phyloP scores from a whole-genome alignment of 2,329 filamentous ascomycete species.

The Fusarium citri region DNA sequence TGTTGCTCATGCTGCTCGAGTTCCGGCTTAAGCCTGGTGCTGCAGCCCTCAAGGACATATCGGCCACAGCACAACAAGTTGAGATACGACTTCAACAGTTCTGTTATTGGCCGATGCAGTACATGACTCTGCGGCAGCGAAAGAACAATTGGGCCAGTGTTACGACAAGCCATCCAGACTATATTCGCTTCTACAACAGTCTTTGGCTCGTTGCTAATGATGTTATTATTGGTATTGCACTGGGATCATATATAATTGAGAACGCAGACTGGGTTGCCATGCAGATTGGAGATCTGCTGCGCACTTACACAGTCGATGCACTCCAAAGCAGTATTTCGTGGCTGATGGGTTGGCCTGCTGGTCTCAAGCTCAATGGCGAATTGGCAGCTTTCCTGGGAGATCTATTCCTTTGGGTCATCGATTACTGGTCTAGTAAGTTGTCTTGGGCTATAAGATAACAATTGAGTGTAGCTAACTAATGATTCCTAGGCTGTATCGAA shows the following conservation, averaged over 20 bases:
- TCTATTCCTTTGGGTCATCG: slow-evolving; percentile 97
- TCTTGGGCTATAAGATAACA: neutral
- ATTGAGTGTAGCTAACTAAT: slow-evolving; percentile 36
- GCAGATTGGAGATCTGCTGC: slow-evolving; percentile 80
- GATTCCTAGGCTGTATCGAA: slow-evolving; percentile 74
- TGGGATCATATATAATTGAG: slow-evolving; percentile 97
- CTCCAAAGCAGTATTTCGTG: slow-evolving; percentile 90
- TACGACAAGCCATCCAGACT: slow-evolving; percentile 94
- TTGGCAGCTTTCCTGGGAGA: slow-evolving; percentile 94
- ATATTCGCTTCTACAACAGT: slow-evolving; percentile 99
- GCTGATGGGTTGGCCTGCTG: slow-evolving; percentile 96
- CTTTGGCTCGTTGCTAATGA: slow-evolving; percentile 99
- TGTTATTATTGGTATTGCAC: slow-evolving; percentile 95
- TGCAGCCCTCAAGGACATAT: slow-evolving; percentile 92
- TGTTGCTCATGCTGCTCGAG: slow-evolving; percentile 82
- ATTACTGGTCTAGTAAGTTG: slow-evolving; percentile 89
- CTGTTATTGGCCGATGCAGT: slow-evolving; percentile 98
- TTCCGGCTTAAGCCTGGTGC: slow-evolving; percentile 83
- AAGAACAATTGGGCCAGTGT: slow-evolving; percentile 96
- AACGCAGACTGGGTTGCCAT: slow-evolving; percentile 87
- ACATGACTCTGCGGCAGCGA: slow-evolving; percentile 87
- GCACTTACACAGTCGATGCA: slow-evolving; percentile 87
- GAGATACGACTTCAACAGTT: slow-evolving; percentile 98
- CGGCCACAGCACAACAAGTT: slow-evolving; percentile 95
- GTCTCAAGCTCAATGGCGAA: slow-evolving; percentile 94